Evolutionary conservation across 192 early-diverging fungal species (phyloP), one percentile per base, ranked within the genome.

Genomic region (Paraglomus occultum): DNA sequence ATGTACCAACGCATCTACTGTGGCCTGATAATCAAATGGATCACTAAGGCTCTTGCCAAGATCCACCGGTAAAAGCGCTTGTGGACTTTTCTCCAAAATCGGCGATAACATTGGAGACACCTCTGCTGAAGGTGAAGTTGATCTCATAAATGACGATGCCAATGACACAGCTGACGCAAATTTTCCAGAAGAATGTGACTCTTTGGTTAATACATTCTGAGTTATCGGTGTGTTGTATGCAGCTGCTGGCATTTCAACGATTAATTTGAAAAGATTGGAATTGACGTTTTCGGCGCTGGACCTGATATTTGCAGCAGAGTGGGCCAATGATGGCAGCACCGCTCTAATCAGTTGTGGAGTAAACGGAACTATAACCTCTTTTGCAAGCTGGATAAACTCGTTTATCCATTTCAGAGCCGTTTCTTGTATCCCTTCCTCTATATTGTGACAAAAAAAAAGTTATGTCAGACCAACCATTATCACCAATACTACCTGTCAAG

Each of bases 351-450:
- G 82, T 23, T 83, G 73, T 10, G 96, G 92, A 38, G 92, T 89
- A 63, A 88, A 92, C 10, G 88, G 84, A 38, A 98, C 84, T 67
- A 98, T 91, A 4, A 92, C 85, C 14, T 91, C 85, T 49, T 90
- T 87, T 18, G 93, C 91, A 22, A 96, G 79, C 23, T 79, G 77
- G 23, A 95, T 90, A 67, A 99, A 95, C 73, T 91, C 91, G 71
- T 91, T 88, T 54, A 96, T 87, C 97, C 97, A 99, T 49, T 84
- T 82, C 17, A 99, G 75, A 1, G 95, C 94, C 1, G 90, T 95
- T 54, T 85, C 88, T 79, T 98, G 98, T 17, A 94, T 95, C 64
- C 98, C 95, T 76, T 95, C 87, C 48, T 91, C 89, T 64, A 67
- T 61, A 14, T 77, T 77, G 49, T 75, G 73, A 1, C n/a, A 9